phyloP scores from a whole-genome alignment of 805 yeast species.

The Nematodospora valgi region DNA sequence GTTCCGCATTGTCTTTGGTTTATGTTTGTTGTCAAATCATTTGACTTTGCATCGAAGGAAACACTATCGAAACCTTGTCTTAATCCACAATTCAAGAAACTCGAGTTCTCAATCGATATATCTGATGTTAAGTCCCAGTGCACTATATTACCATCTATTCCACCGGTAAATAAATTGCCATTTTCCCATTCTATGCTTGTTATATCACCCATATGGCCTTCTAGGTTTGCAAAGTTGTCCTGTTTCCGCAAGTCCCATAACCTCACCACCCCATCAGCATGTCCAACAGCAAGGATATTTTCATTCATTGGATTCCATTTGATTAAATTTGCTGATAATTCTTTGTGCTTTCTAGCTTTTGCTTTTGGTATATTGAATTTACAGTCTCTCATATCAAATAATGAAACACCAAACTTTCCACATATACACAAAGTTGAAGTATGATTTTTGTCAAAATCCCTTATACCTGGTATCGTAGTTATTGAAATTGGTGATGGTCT shows the following conservation, averaged over 20 bases:
- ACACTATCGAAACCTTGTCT: slow-evolving; percentile 46
- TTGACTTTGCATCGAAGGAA: slow-evolving; percentile 29
- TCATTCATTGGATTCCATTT: slow-evolving; percentile 65
- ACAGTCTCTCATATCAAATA: slow-evolving; percentile 63
- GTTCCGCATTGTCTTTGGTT: slow-evolving; percentile 58
- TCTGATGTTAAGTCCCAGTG: slow-evolving; percentile 56
- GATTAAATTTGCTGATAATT: slow-evolving; percentile 37
- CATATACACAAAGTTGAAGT: slow-evolving; percentile 52
- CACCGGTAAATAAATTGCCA: slow-evolving; percentile 48
- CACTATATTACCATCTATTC: slow-evolving; percentile 63
- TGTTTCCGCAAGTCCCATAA: slow-evolving; percentile 76
- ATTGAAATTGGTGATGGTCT: slow-evolving; percentile 52
- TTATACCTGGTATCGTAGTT: slow-evolving; percentile 48
- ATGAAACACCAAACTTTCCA: slow-evolving; percentile 70
- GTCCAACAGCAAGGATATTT: slow-evolving; percentile 63
- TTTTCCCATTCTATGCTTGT: slow-evolving; percentile 61
- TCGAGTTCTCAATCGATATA: slow-evolving; percentile 1
- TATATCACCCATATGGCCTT: slow-evolving; percentile 54
- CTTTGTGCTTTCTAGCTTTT: slow-evolving; percentile 1
- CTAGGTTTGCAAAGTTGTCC: slow-evolving; percentile 48
- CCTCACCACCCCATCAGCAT: slow-evolving; percentile 51
- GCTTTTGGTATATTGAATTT: slow-evolving; percentile 33
- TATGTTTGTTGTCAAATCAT: slow-evolving; percentile 26
- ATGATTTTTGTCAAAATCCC: slow-evolving; percentile 38
- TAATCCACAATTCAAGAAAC: slow-evolving; percentile 34